A percentile compares a stretch with the other conserved stretches of the same genome.
Conservation (phyloP, 352 stramenopile species). For the Phytopythium delawarense region DNA sequence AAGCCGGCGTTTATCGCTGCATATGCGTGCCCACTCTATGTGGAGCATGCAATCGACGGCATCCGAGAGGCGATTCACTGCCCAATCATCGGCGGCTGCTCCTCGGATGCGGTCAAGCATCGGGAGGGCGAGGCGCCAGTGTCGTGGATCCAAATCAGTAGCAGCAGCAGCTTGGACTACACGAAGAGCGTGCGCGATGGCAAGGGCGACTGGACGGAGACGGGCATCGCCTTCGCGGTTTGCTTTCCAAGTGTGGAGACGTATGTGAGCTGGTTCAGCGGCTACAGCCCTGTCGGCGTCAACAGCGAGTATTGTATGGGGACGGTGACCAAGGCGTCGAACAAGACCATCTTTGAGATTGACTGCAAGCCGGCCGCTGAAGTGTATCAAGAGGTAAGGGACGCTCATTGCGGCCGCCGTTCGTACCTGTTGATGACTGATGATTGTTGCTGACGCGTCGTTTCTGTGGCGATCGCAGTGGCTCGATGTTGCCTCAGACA, state of each 20-base stretch:
- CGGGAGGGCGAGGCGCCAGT: conserved; percentile 60
- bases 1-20: conserved; percentile 76
- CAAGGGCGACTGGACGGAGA: conserved; percentile 75
- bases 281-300: conserved; percentile 71
- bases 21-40: conserved; percentile 79
- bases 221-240: conserved; percentile 76
- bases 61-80: conserved; percentile 77
- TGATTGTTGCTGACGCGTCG: neutral
- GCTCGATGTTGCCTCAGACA: conserved; percentile 76
- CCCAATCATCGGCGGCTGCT: conserved; percentile 81
- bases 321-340: conserved; percentile 79
- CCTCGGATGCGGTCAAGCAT: conserved; percentile 70
- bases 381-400: conserved; percentile 72
- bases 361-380: conserved; percentile 76
- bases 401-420: neutral
- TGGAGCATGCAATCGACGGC: conserved; percentile 79
- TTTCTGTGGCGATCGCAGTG: conserved; percentile 28
- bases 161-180: conserved; percentile 74
- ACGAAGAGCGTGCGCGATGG: conserved; percentile 72
- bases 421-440: neutral
- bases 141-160: conserved; percentile 87
- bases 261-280: conserved; percentile 85
- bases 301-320: conserved; percentile 84
- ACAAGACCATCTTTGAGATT: conserved; percentile 86
- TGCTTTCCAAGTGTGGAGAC: conserved; percentile 86